These are phyloP conservation scores for Calendula officinalis DNA, from an alignment of 129 eudicot species.

Conservation along the genomic window DNA sequence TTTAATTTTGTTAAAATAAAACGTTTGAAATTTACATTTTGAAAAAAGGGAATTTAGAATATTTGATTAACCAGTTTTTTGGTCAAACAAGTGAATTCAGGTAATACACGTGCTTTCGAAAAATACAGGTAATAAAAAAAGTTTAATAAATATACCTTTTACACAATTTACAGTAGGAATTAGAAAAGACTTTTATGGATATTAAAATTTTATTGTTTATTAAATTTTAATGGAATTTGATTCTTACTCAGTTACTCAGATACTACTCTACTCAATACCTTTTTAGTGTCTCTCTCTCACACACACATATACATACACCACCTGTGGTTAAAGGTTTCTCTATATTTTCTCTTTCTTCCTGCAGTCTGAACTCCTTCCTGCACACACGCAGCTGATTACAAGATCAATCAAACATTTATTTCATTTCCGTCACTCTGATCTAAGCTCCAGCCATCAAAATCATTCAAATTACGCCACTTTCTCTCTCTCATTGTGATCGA, in stretches of 20 bases:
- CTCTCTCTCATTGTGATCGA: constrained; percentile 20
- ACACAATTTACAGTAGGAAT: too few species aligned
- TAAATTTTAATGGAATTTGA: constrained; percentile 24
- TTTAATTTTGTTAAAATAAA: too few species aligned
- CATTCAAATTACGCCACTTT: constrained; percentile 22
- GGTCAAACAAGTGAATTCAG: too few species aligned
- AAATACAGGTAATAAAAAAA: too few species aligned
- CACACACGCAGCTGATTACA: constrained; percentile 30
- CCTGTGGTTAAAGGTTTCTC: constrained; percentile 12
- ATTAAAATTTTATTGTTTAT: too few species aligned
- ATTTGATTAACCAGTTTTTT: too few species aligned
- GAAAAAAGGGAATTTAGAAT: too few species aligned
- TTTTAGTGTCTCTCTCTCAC: not conserved
- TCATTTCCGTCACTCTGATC: constrained; percentile 28
- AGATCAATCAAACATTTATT: constrained; percentile 18
- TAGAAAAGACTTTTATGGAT: too few species aligned
- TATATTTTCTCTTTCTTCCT: constrained; percentile 20
- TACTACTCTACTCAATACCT: constrained; percentile 26
- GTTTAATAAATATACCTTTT: too few species aligned
- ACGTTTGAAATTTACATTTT: too few species aligned
- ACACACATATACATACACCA: not conserved
- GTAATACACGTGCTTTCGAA: too few species aligned
- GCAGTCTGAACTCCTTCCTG: constrained; percentile 27
- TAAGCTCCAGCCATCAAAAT: constrained; percentile 25
- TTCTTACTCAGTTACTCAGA: constrained; percentile 36